Conservation (phyloP, 1,284 basidiomycete genomes). For the Stereum hirsutum region DNA sequence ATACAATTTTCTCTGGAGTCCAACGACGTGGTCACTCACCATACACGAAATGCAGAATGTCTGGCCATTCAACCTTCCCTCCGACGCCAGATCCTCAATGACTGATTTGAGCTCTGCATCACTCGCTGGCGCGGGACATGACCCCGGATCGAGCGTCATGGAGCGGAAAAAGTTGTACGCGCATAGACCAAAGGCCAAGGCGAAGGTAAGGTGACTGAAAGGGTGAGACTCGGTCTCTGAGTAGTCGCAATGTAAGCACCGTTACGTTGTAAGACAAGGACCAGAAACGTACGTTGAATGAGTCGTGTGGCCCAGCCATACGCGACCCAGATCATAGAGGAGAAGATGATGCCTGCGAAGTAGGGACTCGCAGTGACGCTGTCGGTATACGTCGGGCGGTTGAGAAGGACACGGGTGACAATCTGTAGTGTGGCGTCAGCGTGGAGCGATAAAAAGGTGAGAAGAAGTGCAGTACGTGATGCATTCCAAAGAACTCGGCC, state of each 20-base stretch:
- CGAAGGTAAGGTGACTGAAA: conserved; percentile 36
- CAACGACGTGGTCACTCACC: conserved; percentile 29
- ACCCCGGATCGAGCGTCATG: conserved; percentile 86
- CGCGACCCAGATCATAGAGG: conserved; percentile 80
- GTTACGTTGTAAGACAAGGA: conserved; percentile 32
- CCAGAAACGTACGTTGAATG: conserved; percentile 44
- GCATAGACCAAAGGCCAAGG: conserved; percentile 64
- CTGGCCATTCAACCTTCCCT: conserved; percentile 86
- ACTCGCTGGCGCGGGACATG: conserved; percentile 70
- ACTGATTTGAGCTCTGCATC: conserved; percentile 78
- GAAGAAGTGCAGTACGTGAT: conserved; percentile 56
- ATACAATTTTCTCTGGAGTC: background rate
- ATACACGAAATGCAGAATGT: conserved; percentile 96
- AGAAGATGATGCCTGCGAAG: conserved; percentile 85
- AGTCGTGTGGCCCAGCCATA: conserved; percentile 78
- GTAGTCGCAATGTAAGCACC: conserved; percentile 7
- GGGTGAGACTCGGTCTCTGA: conserved; percentile 70
- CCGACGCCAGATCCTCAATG: conserved; percentile 83
- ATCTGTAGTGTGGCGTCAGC: conserved; percentile 36
- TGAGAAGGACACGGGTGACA: conserved; percentile 76
- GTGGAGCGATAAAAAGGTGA: conserved; percentile 9
- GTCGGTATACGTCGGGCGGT: conserved; percentile 69
- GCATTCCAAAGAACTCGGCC: conserved; percentile 87
- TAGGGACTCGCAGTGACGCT: conserved; percentile 79
- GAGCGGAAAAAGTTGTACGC: conserved; percentile 87